Percentiles rank a stretch among this genome's conserved stretches.
These are phyloP conservation scores for Hirsutella rhossiliensis DNA, from an alignment of 2,329 filamentous ascomycete species.

Conservation along the genomic window DNA sequence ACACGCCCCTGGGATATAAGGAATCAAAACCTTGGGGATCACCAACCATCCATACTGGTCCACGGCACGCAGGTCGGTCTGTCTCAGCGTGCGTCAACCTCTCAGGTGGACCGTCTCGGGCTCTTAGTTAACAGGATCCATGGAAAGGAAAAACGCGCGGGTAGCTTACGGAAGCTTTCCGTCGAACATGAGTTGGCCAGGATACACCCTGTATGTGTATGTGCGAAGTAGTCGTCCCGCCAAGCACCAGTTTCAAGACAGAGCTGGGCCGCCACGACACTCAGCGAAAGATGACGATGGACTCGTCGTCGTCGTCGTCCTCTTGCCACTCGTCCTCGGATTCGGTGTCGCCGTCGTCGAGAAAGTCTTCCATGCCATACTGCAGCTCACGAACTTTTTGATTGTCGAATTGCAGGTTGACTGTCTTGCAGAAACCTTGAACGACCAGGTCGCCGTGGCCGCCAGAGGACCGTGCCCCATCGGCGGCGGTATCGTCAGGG, in stretches of 20 bases:
- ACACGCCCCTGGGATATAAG: no score
- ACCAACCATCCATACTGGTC: no score
- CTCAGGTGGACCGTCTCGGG: no score
- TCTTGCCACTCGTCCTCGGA: slow-evolving; percentile 47
- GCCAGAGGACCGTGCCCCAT: not conserved
- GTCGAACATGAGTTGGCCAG: no score
- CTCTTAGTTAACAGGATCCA: no score
- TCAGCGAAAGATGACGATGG: slow-evolving; percentile 16
- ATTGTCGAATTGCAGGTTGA: slow-evolving; percentile 65
- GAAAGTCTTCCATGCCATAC: slow-evolving; percentile 60
- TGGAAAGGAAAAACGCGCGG: no score
- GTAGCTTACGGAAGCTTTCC: not conserved
- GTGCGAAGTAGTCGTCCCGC: no score
- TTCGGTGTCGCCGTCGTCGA: slow-evolving; percentile 44
- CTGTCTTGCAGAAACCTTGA: slow-evolving; percentile 59
- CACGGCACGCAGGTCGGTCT: no score
- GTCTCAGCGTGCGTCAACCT: no score
- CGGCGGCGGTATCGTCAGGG: not conserved
- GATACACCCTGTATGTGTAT: no score
- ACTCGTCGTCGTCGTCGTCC: slow-evolving; percentile 33
- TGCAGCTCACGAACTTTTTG: slow-evolving; percentile 58
- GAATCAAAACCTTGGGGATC: no score
- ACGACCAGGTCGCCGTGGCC: slow-evolving; percentile 22
- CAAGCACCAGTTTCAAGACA: no score
- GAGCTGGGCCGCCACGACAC: not conserved